A percentile compares a stretch with the other conserved stretches of the same genome.
phyloP scores from a whole-genome alignment of 2,329 filamentous ascomycete genomes.

The Neocatenulostroma microsporum region DNA sequence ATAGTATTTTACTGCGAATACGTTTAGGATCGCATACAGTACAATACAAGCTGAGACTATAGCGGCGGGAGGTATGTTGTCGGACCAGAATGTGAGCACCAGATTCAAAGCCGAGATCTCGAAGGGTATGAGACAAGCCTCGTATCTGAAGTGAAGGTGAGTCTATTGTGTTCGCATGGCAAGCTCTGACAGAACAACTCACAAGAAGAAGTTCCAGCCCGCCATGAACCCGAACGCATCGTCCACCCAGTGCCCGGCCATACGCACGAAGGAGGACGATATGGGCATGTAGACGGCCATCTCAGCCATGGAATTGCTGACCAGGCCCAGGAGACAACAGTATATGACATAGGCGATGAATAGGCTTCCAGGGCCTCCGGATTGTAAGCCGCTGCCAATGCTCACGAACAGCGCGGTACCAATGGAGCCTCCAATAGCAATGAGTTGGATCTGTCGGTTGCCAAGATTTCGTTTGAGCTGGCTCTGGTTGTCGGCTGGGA shows the following conservation, averaged over 20 bases:
- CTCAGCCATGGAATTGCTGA: conserved; percentile 60
- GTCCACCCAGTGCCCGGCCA: conserved; percentile 58
- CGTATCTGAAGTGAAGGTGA: too few species aligned
- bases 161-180: too few species aligned
- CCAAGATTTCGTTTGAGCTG: conserved; percentile 26
- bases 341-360: conserved; percentile 55
- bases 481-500: too few species aligned
- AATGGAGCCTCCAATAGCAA: conserved; percentile 31
- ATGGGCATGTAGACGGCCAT: conserved; percentile 57
- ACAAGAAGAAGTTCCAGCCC: conserved; percentile 44
- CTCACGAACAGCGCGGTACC: conserved; percentile 30
- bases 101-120: conserved; percentile 41
- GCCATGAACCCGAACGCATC: conserved; percentile 52
- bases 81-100: conserved; percentile 35
- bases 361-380: conserved; percentile 46
- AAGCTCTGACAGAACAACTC: too few species aligned
- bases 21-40: conserved; percentile 37
- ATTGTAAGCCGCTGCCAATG: conserved; percentile 50
- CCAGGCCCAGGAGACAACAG: conserved; percentile 48
- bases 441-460: conserved; percentile 30
- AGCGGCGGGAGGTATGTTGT: conserved; percentile 35
- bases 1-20: conserved; percentile 40
- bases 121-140: conserved; percentile 37
- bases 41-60: conserved; percentile 36
- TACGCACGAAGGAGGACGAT: conserved; percentile 52